phyloP scores from a whole-genome alignment of 495 filamentous ascomycete genomes.

The Oleoguttula mirabilis region DNA sequence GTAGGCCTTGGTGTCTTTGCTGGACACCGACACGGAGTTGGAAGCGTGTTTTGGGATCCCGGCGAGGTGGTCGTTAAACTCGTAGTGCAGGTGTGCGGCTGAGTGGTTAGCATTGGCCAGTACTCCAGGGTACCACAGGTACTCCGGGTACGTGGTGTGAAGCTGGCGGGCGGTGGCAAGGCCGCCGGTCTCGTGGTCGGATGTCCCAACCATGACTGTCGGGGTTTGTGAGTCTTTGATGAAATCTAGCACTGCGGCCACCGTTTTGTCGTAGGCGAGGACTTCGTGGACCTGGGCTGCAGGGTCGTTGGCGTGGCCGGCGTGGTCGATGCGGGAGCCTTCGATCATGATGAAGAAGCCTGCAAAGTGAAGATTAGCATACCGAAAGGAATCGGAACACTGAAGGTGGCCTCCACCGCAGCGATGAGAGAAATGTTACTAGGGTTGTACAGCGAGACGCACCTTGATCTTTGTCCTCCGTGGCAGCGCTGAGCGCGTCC shows the following conservation, averaged over 20 bases:
- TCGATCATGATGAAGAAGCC: slow-evolving; percentile 99
- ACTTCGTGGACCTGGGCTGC: slow-evolving; percentile 93
- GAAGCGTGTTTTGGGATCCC: not conserved
- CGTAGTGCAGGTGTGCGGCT: slow-evolving; percentile 50
- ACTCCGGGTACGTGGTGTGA: slow-evolving; percentile 54
- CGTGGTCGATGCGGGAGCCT: slow-evolving; percentile 90
- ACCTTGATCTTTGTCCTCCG: slow-evolving; percentile 71
- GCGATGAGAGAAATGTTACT: too few species aligned
- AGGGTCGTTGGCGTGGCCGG: slow-evolving; percentile 89
- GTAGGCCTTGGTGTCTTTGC: slow-evolving; percentile 40
- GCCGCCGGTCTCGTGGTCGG: slow-evolving; percentile 93
- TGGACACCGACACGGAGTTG: not conserved
- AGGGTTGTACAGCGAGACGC: too few species aligned
- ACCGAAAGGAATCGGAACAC: too few species aligned
- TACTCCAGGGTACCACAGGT: slow-evolving; percentile 75
- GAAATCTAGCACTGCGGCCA: slow-evolving; percentile 73
- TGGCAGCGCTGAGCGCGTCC: slow-evolving; percentile 66
- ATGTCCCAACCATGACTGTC: slow-evolving; percentile 73
- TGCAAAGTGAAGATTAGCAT: too few species aligned
- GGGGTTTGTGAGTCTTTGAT: slow-evolving; percentile 59
- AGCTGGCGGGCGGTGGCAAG: slow-evolving; percentile 68
- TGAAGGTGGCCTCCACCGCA: too few species aligned
- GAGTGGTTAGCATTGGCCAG: slow-evolving; percentile 74
- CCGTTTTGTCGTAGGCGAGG: slow-evolving; percentile 78
- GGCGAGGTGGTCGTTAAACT: slow-evolving; percentile 47